A percentile compares a stretch with the other conserved stretches of the same genome.
Evolutionary conservation across 495 filamentous ascomycete species (phyloP).

Genomic region (Aspergillus haitiensis): DNA sequence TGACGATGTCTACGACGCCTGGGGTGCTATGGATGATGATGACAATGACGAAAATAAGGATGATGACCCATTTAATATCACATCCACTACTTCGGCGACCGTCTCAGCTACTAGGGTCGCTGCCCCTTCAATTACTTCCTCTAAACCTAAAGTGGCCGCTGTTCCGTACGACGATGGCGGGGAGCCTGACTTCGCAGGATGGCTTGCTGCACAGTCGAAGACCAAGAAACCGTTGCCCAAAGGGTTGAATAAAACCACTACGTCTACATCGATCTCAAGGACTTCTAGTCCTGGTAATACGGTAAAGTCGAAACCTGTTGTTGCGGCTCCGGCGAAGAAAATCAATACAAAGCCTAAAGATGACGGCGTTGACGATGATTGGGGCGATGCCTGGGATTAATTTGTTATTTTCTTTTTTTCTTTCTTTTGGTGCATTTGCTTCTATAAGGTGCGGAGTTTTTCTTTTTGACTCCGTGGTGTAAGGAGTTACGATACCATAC

Average conservation of each 20-base stretch:
- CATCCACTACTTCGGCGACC: too few species aligned
- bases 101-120: slow-evolving; percentile 28
- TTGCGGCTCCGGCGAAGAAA: slow-evolving; percentile 40
- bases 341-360: slow-evolving; percentile 55
- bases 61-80: slow-evolving; percentile 50
- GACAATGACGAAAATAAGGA: slow-evolving; percentile 52
- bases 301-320: slow-evolving; percentile 41
- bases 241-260: slow-evolving; percentile 60
- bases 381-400: slow-evolving; percentile 59
- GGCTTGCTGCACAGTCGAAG: slow-evolving; percentile 79
- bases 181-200: slow-evolving; percentile 91
- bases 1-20: slow-evolving; percentile 63
- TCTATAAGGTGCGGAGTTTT: neutral
- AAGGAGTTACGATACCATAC: neutral
- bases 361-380: slow-evolving; percentile 51
- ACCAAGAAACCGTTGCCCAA: slow-evolving; percentile 77
- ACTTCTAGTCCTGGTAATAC: slow-evolving; percentile 36
- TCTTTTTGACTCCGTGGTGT: neutral
- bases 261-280: slow-evolving; percentile 27
- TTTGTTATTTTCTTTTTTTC: neutral
- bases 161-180: slow-evolving; percentile 74
- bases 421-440: neutral
- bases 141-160: slow-evolving; percentile 31
- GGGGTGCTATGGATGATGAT: slow-evolving; percentile 70
- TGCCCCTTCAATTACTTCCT: slow-evolving; percentile 33